These are phyloP conservation scores for Guyanaporus albipodus DNA, from an alignment of 768 basidiomycete species.

Conservation along the genomic window DNA sequence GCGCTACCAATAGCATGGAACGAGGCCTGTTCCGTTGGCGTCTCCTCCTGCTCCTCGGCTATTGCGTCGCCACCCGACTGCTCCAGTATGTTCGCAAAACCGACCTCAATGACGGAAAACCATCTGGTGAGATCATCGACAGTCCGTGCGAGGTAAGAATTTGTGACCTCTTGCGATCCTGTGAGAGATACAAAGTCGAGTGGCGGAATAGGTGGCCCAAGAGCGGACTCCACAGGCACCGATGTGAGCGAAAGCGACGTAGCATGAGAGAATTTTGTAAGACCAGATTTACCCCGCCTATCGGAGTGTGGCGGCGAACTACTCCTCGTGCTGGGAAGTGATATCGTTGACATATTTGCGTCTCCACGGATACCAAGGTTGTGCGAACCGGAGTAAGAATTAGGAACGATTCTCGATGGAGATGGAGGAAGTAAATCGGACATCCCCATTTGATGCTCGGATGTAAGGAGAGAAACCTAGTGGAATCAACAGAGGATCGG, in stretches of 20 bases:
- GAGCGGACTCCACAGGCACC: conserved; percentile 26
- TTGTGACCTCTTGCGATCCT: conserved; percentile 53
- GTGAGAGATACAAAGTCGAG: conserved; percentile 64
- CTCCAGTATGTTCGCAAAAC: conserved; percentile 65
- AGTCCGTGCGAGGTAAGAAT: conserved; percentile 65
- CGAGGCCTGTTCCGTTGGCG: conserved; percentile 21
- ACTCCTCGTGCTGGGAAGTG: conserved; percentile 37
- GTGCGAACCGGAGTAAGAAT: conserved; percentile 33
- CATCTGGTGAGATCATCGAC: conserved; percentile 75
- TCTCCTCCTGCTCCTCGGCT: conserved; percentile 60
- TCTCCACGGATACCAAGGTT: conserved; percentile 23
- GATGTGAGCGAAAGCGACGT: conserved; percentile 34
- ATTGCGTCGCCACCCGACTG: conserved; percentile 48
- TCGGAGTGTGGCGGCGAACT: conserved; percentile 26
- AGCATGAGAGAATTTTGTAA: conserved; percentile 27
- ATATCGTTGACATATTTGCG: conserved; percentile 37
- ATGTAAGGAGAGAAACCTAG: conserved; percentile 63
- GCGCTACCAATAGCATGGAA: conserved; percentile 6
- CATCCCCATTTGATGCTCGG: conserved; percentile 67
- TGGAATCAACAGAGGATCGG: conserved; percentile 1
- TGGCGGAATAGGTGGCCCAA: conserved; percentile 52
- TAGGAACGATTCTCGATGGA: conserved; percentile 46
- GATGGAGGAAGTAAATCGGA: conserved; percentile 72
- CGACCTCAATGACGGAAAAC: conserved; percentile 70
- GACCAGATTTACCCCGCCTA: conserved; percentile 19